Evolutionary conservation across 495 filamentous ascomycete species (phyloP).

Genomic region (Aspergillus nanangensis): DNA sequence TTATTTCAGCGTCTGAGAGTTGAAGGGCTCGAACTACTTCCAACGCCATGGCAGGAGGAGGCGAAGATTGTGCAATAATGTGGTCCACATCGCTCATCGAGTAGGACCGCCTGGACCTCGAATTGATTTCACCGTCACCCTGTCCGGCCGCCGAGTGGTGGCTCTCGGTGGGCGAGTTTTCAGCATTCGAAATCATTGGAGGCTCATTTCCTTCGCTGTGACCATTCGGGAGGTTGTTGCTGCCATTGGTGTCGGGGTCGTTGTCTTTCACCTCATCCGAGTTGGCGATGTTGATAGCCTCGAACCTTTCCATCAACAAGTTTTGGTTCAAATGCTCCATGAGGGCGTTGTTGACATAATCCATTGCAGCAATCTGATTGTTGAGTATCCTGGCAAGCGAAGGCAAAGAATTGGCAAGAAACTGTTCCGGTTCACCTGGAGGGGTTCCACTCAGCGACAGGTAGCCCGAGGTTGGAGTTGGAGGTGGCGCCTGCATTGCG

Average conservation of each 20-base stretch:
- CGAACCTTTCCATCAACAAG: not conserved
- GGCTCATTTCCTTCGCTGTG: not conserved
- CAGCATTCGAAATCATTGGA: not conserved
- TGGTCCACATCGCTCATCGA: not conserved
- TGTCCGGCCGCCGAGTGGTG: too few relatives aligned
- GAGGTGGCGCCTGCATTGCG: not conserved
- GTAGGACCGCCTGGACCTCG: not conserved
- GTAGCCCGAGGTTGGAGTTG: not conserved
- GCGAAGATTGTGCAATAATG: not conserved
- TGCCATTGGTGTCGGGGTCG: not conserved
- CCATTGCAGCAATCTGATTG: not conserved
- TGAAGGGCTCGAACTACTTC: too few relatives aligned
- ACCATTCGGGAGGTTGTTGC: not conserved
- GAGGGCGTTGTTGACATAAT: not conserved
- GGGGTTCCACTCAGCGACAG: not conserved
- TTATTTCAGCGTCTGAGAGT: too few relatives aligned
- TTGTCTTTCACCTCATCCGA: not conserved
- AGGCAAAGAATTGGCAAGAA: not conserved
- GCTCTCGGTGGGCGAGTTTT: not conserved
- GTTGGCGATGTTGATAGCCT: not conserved
- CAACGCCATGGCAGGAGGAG: not conserved
- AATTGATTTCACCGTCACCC: too few relatives aligned
- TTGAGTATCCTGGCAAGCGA: not conserved
- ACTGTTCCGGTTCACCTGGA: not conserved
- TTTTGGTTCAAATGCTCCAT: not conserved